Evolutionary conservation across 2,329 filamentous ascomycete genomes (phyloP).

Genomic region (Aureobasidium sp.): DNA sequence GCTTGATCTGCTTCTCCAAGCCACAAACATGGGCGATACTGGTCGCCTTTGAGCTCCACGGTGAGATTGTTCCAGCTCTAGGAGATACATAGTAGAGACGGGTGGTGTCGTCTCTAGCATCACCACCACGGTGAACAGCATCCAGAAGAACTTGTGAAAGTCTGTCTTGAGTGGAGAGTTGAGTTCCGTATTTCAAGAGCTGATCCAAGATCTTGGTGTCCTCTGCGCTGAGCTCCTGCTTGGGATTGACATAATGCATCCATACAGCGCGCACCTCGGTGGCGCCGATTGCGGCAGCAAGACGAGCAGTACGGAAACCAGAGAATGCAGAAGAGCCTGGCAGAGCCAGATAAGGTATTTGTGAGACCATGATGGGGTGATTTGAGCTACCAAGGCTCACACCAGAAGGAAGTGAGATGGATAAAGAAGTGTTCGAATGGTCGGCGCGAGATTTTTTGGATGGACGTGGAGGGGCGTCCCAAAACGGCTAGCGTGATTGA

Average conservation of each 20-base stretch:
- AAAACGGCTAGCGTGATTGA: not conserved
- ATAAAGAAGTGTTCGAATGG: conserved; percentile 5
- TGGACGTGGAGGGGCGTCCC: not conserved
- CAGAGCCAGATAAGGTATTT: conserved; percentile 34
- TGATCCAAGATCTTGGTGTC: conserved; percentile 49
- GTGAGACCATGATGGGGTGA: conserved; percentile 16
- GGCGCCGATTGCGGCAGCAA: conserved; percentile 40
- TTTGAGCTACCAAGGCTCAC: conserved; percentile 13
- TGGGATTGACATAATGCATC: conserved; percentile 43
- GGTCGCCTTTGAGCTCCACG: conserved; percentile 95
- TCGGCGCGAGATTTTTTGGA: conserved; percentile 12
- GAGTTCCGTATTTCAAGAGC: conserved; percentile 52
- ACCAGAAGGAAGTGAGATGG: conserved; percentile 9
- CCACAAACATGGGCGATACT: conserved; percentile 90
- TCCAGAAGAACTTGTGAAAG: conserved; percentile 40
- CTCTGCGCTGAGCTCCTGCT: conserved; percentile 32
- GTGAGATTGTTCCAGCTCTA: conserved; percentile 73
- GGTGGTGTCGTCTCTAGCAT: conserved; percentile 41
- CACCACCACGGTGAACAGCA: conserved; percentile 40
- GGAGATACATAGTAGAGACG: conserved; percentile 67
- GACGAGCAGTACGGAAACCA: conserved; percentile 39
- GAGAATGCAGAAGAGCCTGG: conserved; percentile 49
- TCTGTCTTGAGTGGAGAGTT: conserved; percentile 38
- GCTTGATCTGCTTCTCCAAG: conserved; percentile 59
- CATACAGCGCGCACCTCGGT: conserved; percentile 41